Percentiles rank a stretch among this genome's conserved stretches.
Conservation (phyloP, 768 basidiomycete genomes). For the Mycena indigotica region DNA sequence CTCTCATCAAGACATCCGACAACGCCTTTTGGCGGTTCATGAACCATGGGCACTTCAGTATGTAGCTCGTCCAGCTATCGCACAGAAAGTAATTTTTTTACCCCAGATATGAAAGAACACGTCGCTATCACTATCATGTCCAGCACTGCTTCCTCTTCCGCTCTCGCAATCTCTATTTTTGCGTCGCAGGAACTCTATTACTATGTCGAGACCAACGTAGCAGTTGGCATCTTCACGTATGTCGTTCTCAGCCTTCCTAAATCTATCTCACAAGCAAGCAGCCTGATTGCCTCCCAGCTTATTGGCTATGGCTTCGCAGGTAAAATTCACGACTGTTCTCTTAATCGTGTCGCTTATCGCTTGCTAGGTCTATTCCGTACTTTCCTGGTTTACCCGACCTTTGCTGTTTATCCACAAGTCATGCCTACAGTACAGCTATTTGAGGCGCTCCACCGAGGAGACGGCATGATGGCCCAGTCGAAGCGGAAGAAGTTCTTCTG, state of each 20-base stretch:
- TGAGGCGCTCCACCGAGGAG: constrained; percentile 44
- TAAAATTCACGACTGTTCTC: no score
- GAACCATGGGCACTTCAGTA: constrained; percentile 57
- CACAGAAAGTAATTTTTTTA: no score
- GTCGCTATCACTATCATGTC: constrained; percentile 58
- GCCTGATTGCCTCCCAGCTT: constrained; percentile 39
- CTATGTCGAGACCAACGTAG: constrained; percentile 40
- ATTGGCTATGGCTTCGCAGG: constrained; percentile 43
- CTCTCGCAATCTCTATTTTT: constrained; percentile 55
- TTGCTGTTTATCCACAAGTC: constrained; percentile 43
- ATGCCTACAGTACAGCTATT: constrained; percentile 45
- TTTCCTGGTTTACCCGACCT: constrained; percentile 54
- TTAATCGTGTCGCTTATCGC: no score
- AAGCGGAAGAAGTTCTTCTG: constrained; percentile 53
- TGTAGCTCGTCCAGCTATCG: constrained; percentile 26
- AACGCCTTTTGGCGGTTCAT: constrained; percentile 46
- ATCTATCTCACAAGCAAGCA: neutral
- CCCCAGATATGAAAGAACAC: constrained; percentile 51
- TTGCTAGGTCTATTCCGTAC: no score
- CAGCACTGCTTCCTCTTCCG: constrained; percentile 52
- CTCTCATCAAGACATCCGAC: constrained; percentile 27
- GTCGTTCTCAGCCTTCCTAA: constrained; percentile 1
- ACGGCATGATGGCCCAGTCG: constrained; percentile 39
- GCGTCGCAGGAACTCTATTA: constrained; percentile 59
- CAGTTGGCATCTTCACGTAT: constrained; percentile 42